Conservation (phyloP, 495 filamentous ascomycete genomes). For the Neurospora sp. region DNA sequence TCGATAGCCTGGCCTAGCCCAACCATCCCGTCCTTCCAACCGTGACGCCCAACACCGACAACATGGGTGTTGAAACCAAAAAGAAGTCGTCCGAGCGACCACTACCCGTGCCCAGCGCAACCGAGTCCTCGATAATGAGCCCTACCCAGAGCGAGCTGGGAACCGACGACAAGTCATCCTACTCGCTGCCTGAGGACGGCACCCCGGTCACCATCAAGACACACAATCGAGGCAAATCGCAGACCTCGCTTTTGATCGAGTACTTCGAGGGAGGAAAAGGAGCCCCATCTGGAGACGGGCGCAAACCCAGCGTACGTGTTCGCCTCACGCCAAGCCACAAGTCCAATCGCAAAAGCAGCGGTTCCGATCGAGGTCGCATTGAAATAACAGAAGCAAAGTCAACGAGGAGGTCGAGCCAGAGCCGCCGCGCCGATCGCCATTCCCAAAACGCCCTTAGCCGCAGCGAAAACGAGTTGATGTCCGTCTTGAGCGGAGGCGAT, state of each 20-base stretch:
- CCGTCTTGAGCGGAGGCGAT: slow-evolving; percentile 30
- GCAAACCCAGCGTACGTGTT: slow-evolving; percentile 87
- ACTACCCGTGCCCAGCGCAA: slow-evolving; percentile 71
- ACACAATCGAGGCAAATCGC: slow-evolving; percentile 58
- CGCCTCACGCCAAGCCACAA: slow-evolving; percentile 72
- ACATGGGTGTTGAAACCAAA: slow-evolving; percentile 61
- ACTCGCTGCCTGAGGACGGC: slow-evolving; percentile 92
- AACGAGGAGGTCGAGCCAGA: slow-evolving; percentile 42
- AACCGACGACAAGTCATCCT: slow-evolving; percentile 54
- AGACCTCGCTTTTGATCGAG: slow-evolving; percentile 93
- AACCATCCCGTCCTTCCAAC: too few relatives aligned
- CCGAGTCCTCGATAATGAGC: slow-evolving; percentile 49
- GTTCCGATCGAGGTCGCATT: slow-evolving; percentile 45
- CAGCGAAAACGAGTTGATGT: slow-evolving; percentile 26
- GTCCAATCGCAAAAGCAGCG: slow-evolving; percentile 33
- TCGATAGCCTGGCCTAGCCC: not conserved
- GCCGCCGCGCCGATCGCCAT: slow-evolving; percentile 51
- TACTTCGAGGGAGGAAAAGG: slow-evolving; percentile 89
- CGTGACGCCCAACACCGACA: slow-evolving; percentile 9
- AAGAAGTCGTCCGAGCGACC: slow-evolving; percentile 44
- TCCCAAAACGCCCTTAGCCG: slow-evolving; percentile 32
- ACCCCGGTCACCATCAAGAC: slow-evolving; percentile 83
- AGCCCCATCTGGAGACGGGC: slow-evolving; percentile 31
- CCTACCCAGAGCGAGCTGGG: slow-evolving; percentile 51
- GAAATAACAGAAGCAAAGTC: slow-evolving; percentile 68